phyloP scores from a whole-genome alignment of 192 early-diverging fungal species.

The Dissophora ornata region DNA sequence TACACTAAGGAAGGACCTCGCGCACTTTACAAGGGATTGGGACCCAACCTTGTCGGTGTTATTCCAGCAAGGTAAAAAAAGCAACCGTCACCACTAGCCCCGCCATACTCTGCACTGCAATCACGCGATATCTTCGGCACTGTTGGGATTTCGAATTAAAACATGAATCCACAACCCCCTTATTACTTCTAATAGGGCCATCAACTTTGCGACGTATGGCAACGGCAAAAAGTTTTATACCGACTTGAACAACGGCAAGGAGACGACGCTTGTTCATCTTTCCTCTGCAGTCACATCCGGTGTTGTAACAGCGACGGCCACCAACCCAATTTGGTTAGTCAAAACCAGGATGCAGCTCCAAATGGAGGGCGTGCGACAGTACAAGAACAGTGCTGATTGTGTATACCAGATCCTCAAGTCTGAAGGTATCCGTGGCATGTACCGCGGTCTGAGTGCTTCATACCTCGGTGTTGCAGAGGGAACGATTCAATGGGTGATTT shows the following conservation, averaged over 20 bases:
- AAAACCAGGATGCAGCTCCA: conserved; percentile 97
- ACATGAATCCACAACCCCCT: too few species aligned
- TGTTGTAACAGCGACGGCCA: conserved; percentile 81
- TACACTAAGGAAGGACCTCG: conserved; percentile 80
- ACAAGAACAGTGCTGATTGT: conserved; percentile 87
- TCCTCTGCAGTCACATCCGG: conserved; percentile 81
- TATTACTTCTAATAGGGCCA: conserved; percentile 66
- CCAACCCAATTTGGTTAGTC: conserved; percentile 98
- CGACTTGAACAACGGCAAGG: conserved; percentile 77
- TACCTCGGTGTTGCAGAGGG: conserved; percentile 89
- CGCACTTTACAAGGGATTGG: conserved; percentile 94
- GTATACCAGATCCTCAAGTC: conserved; percentile 70
- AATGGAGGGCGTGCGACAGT: conserved; percentile 56
- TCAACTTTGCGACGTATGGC: conserved; percentile 94
- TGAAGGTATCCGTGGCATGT: conserved; percentile 87
- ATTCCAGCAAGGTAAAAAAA: conserved; percentile 85
- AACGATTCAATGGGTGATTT: conserved; percentile 95
- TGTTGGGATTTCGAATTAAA: too few species aligned
- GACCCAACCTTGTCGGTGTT: conserved; percentile 92
- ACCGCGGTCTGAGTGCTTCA: conserved; percentile 92
- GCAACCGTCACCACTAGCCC: background rate
- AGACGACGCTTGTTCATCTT: conserved; percentile 84
- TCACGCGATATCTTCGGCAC: too few species aligned
- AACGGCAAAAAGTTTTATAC: conserved; percentile 87
- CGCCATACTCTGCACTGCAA: too few species aligned